phyloP scores from a whole-genome alignment of 768 basidiomycete species.

The Astraeus odoratus region DNA sequence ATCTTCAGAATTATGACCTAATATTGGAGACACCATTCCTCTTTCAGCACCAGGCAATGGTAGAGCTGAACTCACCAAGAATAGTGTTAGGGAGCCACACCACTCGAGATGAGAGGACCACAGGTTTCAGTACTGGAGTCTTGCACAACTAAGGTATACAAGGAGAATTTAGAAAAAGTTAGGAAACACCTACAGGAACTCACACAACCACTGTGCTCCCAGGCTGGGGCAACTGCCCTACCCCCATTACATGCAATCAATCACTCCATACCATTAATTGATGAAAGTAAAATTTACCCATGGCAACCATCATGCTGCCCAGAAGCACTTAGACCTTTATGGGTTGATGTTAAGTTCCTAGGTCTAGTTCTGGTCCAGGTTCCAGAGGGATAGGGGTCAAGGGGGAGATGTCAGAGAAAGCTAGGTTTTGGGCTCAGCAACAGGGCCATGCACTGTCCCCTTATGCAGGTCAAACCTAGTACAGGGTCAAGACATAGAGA shows the following conservation, averaged over 20 bases:
- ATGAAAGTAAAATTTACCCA: not conserved
- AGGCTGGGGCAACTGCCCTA: not conserved
- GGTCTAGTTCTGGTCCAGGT: too few relatives aligned
- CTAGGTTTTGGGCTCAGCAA: too few relatives aligned
- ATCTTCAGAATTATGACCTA: too few relatives aligned
- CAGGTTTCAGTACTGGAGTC: too few relatives aligned
- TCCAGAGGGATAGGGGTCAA: too few relatives aligned
- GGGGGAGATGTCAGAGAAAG: too few relatives aligned
- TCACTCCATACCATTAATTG: not conserved
- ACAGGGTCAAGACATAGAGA: too few relatives aligned
- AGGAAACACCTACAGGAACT: not conserved
- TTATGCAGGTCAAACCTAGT: too few relatives aligned
- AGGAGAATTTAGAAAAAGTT: not conserved
- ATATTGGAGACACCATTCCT: constrained; percentile 18
- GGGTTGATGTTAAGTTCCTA: too few relatives aligned
- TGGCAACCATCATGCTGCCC: too few relatives aligned
- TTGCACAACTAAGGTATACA: not conserved
- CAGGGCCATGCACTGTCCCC: too few relatives aligned
- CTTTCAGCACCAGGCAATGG: constrained; percentile 14
- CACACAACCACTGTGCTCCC: not conserved
- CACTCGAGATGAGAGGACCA: not conserved
- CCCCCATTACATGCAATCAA: not conserved
- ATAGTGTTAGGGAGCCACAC: constrained; percentile 8
- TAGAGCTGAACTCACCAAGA: constrained; percentile 17
- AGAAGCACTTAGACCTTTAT: not conserved